Percentiles rank a stretch among this genome's conserved stretches.
phyloP scores from a whole-genome alignment of 163 green algal species.

The Prototheca cutis region DNA sequence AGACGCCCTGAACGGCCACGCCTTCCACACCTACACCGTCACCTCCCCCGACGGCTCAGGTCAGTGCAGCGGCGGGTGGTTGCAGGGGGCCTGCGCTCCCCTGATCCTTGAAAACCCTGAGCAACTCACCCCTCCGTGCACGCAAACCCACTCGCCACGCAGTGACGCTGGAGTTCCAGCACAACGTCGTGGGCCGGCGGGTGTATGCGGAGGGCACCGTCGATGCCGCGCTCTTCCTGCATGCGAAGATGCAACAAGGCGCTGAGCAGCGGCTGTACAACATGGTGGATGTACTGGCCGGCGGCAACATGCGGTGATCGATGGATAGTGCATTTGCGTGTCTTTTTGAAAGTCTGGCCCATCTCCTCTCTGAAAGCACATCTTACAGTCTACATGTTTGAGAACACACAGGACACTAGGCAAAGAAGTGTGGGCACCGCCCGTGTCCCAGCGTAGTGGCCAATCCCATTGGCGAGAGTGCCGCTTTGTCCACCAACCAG shows the following conservation, averaged over 20 bases:
- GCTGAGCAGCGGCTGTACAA: slow-evolving; percentile 80
- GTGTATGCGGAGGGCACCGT: slow-evolving; percentile 97
- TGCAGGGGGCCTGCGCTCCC: too few relatives aligned
- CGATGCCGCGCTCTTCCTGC: slow-evolving; percentile 86
- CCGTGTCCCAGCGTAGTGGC: too few relatives aligned
- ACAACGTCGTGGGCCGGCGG: slow-evolving; percentile 83
- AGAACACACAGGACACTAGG: too few relatives aligned
- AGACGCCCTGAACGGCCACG: slow-evolving; percentile 73
- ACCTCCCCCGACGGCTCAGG: slow-evolving; percentile 58
- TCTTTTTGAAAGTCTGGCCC: too few relatives aligned
- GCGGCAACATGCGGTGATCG: slow-evolving; percentile 64
- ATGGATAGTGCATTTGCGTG: background rate
- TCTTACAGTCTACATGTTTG: too few relatives aligned
- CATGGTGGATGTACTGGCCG: slow-evolving; percentile 95
- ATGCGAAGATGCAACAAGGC: slow-evolving; percentile 43
- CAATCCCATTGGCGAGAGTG: too few relatives aligned
- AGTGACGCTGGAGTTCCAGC: slow-evolving; percentile 93
- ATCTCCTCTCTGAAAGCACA: too few relatives aligned
- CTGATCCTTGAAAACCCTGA: too few relatives aligned
- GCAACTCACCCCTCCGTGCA: background rate
- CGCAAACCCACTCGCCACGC: background rate
- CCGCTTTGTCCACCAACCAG: too few relatives aligned
- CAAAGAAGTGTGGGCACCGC: too few relatives aligned
- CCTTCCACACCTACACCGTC: slow-evolving; percentile 95
- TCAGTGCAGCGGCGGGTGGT: too few relatives aligned